phyloP scores from a whole-genome alignment of 495 filamentous ascomycete species.

The Lasiosphaeris hirsuta region DNA sequence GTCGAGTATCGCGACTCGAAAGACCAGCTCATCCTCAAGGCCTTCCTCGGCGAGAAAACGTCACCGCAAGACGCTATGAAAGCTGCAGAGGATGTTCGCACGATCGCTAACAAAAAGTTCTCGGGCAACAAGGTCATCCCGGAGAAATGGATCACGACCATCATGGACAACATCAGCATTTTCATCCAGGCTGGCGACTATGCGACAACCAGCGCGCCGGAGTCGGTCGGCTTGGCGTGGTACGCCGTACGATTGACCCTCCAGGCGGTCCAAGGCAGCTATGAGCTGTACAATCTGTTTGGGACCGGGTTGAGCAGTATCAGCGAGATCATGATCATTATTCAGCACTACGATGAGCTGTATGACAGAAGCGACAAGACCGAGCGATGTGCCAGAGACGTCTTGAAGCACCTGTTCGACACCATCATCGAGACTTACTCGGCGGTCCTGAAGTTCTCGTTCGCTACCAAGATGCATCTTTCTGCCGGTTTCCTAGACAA shows the following conservation, averaged over 20 bases:
- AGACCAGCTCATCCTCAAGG: constrained; percentile 14
- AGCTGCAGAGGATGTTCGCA: constrained; percentile 18
- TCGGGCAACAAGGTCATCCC: constrained; percentile 23
- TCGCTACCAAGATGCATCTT: constrained; percentile 22
- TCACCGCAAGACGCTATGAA: constrained; percentile 17
- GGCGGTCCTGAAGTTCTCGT: constrained; percentile 24
- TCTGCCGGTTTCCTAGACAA: constrained; percentile 16
- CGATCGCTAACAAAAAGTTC: constrained; percentile 20
- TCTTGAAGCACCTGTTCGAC: constrained; percentile 25
- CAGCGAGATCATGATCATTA: constrained; percentile 30
- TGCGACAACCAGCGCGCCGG: constrained; percentile 22
- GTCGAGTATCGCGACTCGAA: constrained; percentile 14
- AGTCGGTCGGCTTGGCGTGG: constrained; percentile 28
- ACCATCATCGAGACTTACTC: constrained; percentile 19
- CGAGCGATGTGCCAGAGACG: no score
- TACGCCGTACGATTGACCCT: constrained; percentile 28
- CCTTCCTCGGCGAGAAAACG: constrained; percentile 16
- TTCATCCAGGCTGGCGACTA: constrained; percentile 23
- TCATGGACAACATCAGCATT: constrained; percentile 25
- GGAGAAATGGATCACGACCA: constrained; percentile 23
- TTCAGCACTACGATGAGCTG: constrained; percentile 26
- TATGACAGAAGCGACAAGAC: constrained; percentile 21
- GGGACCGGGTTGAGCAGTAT: constrained; percentile 23
- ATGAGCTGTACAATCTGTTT: constrained; percentile 28
- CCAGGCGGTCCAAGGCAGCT: constrained; percentile 27